Conservation (phyloP, 1,284 basidiomycete genomes). For the Malassezia sp. region DNA sequence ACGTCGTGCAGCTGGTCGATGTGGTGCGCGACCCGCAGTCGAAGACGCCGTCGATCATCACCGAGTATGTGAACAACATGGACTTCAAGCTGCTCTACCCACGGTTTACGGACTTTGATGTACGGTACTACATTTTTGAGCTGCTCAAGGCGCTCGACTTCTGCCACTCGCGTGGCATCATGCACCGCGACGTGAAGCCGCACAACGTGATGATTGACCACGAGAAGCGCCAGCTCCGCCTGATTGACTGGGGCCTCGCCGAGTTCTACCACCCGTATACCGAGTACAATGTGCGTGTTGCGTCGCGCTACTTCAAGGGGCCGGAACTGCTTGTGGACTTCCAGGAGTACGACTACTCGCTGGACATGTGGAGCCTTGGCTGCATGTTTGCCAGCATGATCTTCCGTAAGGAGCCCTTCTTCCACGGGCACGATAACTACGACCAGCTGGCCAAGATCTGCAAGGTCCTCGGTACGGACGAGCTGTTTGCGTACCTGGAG, state of each 20-base stretch:
- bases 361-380: conserved; percentile 94
- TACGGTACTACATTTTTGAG: conserved; percentile 92
- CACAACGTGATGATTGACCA: conserved; percentile 99
- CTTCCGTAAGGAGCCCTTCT: conserved; percentile 98
- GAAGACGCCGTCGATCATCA: conserved; percentile 92
- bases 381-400: conserved; percentile 83
- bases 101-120: conserved; percentile 85
- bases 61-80: conserved; percentile 96
- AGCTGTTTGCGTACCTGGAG: conserved; percentile 60
- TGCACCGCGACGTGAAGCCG: conserved; percentile 98
- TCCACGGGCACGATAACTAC: conserved; percentile 98
- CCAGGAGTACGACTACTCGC: conserved; percentile 82
- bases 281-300: conserved; percentile 95
- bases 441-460: conserved; percentile 97
- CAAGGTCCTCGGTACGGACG: conserved; percentile 92
- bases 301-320: conserved; percentile 94
- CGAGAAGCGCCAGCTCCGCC: conserved; percentile 79
- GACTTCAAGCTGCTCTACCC: conserved; percentile 97
- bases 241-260: conserved; percentile 98
- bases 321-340: conserved; percentile 95
- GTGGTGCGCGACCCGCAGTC: conserved; percentile 83
- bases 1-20: conserved; percentile 76
- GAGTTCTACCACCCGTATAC: conserved; percentile 98
- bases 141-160: conserved; percentile 94
- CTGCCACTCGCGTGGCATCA: conserved; percentile 95